Percentiles rank a stretch among this genome's conserved stretches.
Conservation (phyloP, 2,329 filamentous ascomycete species). For the Phyllachora maydis region DNA sequence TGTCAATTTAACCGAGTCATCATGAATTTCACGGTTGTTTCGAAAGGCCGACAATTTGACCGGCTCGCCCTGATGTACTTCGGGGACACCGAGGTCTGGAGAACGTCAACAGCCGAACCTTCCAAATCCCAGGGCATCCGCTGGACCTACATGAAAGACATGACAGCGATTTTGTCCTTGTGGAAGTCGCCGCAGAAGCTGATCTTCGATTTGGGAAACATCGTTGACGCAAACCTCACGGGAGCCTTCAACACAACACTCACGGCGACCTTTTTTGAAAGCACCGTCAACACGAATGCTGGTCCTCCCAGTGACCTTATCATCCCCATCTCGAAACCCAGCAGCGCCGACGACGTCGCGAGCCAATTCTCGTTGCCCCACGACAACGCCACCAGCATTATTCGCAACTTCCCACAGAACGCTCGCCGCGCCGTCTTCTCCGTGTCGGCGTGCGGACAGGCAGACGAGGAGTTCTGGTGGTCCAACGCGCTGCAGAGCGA, state of each 20-base stretch:
- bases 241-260: conserved; percentile 54
- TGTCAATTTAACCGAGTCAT: conserved; percentile 55
- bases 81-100: conserved; percentile 60
- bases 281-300: conserved; percentile 16
- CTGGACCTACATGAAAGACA: conserved; percentile 63
- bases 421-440: conserved; percentile 50
- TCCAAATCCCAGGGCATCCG: conserved; percentile 41
- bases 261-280: conserved; percentile 49
- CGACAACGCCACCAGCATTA: conserved; percentile 33
- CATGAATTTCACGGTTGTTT: conserved; percentile 57
- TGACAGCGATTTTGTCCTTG: conserved; percentile 48
- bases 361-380: conserved; percentile 50
- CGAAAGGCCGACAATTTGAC: conserved; percentile 55
- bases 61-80: conserved; percentile 58
- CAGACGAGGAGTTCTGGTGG: conserved; percentile 72
- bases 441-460: conserved; percentile 59
- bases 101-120: conserved; percentile 68
- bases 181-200: conserved; percentile 51
- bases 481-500: conserved; percentile 49
- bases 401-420: conserved; percentile 46
- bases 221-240: conserved; percentile 51
- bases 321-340: conserved; percentile 41
- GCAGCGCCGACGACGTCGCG: conserved; percentile 23
- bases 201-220: conserved; percentile 63
- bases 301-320: conserved; percentile 38